Evolutionary conservation across 106 monocot species (phyloP).

Genomic region (Alisma plantagoaquatica): DNA sequence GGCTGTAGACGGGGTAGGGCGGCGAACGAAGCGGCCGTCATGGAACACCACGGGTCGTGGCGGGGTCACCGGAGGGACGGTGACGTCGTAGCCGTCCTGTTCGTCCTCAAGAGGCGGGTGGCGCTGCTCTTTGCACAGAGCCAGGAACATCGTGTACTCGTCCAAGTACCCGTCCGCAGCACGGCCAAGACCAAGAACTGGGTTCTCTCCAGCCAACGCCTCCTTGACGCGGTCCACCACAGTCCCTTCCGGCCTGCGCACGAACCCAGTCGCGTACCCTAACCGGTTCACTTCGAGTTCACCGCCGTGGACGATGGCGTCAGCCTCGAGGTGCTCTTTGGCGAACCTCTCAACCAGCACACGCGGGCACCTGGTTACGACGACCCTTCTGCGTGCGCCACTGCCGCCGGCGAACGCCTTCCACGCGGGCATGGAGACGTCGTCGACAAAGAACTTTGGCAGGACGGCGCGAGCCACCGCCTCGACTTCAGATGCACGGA

Average conservation of each 20-base stretch:
- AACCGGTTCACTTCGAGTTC: constrained; percentile 46
- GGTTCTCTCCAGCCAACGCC: constrained; percentile 12
- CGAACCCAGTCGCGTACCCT: constrained; percentile 56
- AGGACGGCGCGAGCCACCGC: constrained; percentile 74
- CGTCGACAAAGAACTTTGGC: constrained; percentile 80
- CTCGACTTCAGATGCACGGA: constrained; percentile 48
- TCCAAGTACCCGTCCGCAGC: no score
- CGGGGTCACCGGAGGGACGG: constrained; percentile 2
- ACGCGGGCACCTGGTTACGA: constrained; percentile 50
- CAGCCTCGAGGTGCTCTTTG: constrained; percentile 59
- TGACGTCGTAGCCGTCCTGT: no score
- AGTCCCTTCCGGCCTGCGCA: constrained; percentile 4
- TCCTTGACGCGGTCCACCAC: constrained; percentile 19
- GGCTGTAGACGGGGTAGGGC: constrained; percentile 65
- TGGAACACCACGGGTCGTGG: constrained; percentile 82
- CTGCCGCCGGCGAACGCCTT: constrained; percentile 23
- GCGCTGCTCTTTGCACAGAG: constrained; percentile 39
- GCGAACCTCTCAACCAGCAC: constrained; percentile 80
- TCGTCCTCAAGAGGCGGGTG: constrained; percentile 22
- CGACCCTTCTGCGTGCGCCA: constrained; percentile 30
- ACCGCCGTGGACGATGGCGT: constrained; percentile 58
- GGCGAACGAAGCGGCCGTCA: constrained; percentile 73
- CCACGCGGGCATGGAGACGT: constrained; percentile 69
- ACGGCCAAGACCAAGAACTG: no score
- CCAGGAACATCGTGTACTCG: no score